Conservation (phyloP, 257 asterid species). For the Orobanche coerulescens region DNA sequence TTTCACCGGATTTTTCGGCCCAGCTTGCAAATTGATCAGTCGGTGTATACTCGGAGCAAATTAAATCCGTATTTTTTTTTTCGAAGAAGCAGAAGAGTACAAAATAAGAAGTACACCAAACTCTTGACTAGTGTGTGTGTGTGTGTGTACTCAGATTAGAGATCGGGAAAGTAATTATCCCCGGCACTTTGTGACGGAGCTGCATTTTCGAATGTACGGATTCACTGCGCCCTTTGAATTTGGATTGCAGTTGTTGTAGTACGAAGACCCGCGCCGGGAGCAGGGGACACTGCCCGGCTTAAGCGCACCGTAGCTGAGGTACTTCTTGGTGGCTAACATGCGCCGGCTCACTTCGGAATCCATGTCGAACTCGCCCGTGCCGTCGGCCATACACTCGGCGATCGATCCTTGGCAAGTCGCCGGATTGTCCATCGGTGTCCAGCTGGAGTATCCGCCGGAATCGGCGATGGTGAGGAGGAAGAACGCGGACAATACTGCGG, state of each 20-base stretch:
- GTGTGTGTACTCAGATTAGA: too few relatives aligned
- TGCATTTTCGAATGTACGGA: conserved; percentile 65
- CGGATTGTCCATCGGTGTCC: conserved; percentile 22
- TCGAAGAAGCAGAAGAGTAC: too few relatives aligned
- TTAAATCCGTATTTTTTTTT: too few relatives aligned
- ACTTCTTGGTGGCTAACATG: conserved; percentile 25
- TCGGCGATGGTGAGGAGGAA: conserved; percentile 12
- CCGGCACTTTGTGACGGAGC: conserved; percentile 56
- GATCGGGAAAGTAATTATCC: background rate
- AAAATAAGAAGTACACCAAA: too few relatives aligned
- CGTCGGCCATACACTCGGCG: conserved; percentile 45
- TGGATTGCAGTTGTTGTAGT: conserved; percentile 62
- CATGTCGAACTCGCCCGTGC: conserved; percentile 32
- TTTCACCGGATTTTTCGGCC: too few relatives aligned
- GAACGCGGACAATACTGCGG: conserved; percentile 17
- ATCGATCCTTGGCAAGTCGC: conserved; percentile 38
- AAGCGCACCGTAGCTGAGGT: conserved; percentile 49
- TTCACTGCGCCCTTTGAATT: conserved; percentile 52
- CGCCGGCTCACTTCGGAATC: conserved; percentile 41
- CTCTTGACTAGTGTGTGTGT: too few relatives aligned
- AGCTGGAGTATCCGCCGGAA: conserved; percentile 23
- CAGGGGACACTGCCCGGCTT: conserved; percentile 37
- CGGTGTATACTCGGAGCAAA: too few relatives aligned
- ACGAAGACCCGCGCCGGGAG: conserved; percentile 51
- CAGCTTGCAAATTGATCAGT: too few relatives aligned